A percentile compares a stretch with the other conserved stretches of the same genome.
Evolutionary conservation across 352 stramenopile species (phyloP).

Genomic region (Peronospora destructor): DNA sequence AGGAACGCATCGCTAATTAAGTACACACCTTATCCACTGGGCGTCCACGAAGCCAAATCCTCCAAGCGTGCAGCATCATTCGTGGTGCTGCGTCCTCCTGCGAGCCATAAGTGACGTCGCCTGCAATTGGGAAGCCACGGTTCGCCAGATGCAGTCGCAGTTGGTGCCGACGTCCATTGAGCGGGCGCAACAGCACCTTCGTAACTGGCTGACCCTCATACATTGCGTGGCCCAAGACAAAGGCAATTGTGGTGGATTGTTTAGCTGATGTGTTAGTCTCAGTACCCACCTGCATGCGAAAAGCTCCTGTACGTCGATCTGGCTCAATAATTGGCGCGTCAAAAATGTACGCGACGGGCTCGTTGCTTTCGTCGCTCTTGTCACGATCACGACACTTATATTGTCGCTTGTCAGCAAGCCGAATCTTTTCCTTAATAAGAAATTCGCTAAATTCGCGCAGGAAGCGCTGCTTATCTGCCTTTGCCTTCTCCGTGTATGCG

Average conservation of each 20-base stretch:
- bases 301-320: slow-evolving; percentile 35
- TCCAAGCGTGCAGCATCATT: slow-evolving; percentile 86
- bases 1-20: neutral
- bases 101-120: slow-evolving; percentile 68
- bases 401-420: slow-evolving; percentile 40
- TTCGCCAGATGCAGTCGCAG: slow-evolving; percentile 73
- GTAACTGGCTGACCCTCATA: slow-evolving; percentile 57
- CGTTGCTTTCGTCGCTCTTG: slow-evolving; percentile 17
- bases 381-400: slow-evolving; percentile 37
- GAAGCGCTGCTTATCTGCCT: slow-evolving; percentile 48
- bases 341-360: slow-evolving; percentile 73
- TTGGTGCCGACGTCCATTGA: slow-evolving; percentile 80
- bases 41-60: slow-evolving; percentile 58
- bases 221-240: slow-evolving; percentile 61
- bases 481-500: slow-evolving; percentile 35
- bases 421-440: slow-evolving; percentile 40
- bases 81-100: slow-evolving; percentile 51
- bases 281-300: slow-evolving; percentile 64
- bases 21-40: slow-evolving; percentile 33
- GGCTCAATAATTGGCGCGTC: slow-evolving; percentile 68
- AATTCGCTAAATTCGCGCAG: slow-evolving; percentile 46
- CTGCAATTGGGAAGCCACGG: slow-evolving; percentile 67
- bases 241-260: slow-evolving; percentile 63
- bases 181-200: slow-evolving; percentile 73
- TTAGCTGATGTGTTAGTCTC: slow-evolving; percentile 30